A percentile compares a stretch with the other conserved stretches of the same genome.
These are phyloP conservation scores for Aureoboletus auriporus DNA, from an alignment of 768 basidiomycete genomes.

Conservation along the genomic window DNA sequence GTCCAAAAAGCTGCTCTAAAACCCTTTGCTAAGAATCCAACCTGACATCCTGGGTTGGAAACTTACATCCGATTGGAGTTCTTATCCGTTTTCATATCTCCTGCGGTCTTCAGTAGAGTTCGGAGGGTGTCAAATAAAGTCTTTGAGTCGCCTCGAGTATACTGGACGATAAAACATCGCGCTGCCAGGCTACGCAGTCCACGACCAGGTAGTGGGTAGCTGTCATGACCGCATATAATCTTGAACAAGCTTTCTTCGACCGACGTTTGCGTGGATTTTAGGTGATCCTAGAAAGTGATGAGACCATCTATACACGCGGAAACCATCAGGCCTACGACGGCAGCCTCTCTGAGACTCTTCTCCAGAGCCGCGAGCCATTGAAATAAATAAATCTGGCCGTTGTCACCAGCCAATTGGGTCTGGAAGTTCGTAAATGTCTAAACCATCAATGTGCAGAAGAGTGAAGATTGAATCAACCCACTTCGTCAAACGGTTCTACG, in stretches of 20 bases:
- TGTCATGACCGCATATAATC: slow-evolving; percentile 57
- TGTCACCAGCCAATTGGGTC: slow-evolving; percentile 68
- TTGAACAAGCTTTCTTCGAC: slow-evolving; percentile 66
- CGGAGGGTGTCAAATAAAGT: slow-evolving; percentile 86
- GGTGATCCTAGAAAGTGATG: slow-evolving; percentile 45
- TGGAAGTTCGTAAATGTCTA: slow-evolving; percentile 24
- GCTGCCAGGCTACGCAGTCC: slow-evolving; percentile 77
- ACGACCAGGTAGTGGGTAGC: slow-evolving; percentile 82
- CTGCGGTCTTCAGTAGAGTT: slow-evolving; percentile 65
- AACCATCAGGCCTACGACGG: slow-evolving; percentile 43
- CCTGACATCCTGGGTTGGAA: not conserved
- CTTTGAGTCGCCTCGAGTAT: slow-evolving; percentile 77
- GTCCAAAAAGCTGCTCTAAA: slow-evolving; percentile 78
- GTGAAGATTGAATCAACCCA: slow-evolving; percentile 13
- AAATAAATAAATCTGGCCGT: slow-evolving; percentile 79
- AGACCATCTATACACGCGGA: not conserved
- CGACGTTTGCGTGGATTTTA: slow-evolving; percentile 60
- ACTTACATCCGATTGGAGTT: slow-evolving; percentile 67
- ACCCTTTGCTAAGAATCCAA: slow-evolving; percentile 4
- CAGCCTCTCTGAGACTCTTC: slow-evolving; percentile 45
- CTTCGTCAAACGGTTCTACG: slow-evolving; percentile 30
- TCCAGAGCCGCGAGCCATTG: slow-evolving; percentile 76
- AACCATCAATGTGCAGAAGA: slow-evolving; percentile 6
- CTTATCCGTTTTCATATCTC: slow-evolving; percentile 69
- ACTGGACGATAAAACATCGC: slow-evolving; percentile 70